phyloP scores from a whole-genome alignment of 23 red algal genomes.

The Gracilaria vermiculophylla region DNA sequence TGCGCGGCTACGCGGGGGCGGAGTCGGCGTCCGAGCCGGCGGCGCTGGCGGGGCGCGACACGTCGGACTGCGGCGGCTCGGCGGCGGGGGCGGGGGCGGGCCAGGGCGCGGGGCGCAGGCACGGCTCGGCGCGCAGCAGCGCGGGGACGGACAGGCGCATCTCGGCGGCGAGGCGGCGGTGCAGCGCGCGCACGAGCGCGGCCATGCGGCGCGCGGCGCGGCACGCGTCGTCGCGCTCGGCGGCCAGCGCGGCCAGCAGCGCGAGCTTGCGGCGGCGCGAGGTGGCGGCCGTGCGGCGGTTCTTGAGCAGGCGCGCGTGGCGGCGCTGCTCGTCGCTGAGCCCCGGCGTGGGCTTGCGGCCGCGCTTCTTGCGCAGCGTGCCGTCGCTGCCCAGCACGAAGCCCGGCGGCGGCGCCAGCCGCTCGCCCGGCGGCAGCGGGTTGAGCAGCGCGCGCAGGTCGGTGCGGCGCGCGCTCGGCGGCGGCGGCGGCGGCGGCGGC shows the following conservation, averaged over 20 bases:
- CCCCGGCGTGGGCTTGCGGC: slow-evolving; percentile 44
- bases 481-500: not conserved
- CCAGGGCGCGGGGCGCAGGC: not conserved
- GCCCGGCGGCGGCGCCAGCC: not conserved
- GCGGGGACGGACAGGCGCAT: not conserved
- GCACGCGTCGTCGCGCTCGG: slow-evolving; percentile 12
- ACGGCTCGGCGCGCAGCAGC: not conserved
- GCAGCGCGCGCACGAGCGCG: not conserved
- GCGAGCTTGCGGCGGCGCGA: slow-evolving; percentile 50
- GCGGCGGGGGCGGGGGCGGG: not conserved
- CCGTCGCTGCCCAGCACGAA: slow-evolving; percentile 44
- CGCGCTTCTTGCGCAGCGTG: slow-evolving; percentile 40
- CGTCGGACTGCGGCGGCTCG: not conserved
- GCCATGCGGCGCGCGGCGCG: not conserved
- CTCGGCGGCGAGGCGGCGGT: not conserved
- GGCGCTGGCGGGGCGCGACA: not conserved
- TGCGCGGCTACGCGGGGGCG: too few relatives aligned
- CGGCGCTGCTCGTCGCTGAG: slow-evolving; percentile 45
- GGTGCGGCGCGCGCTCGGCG: not conserved
- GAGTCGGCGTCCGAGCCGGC: slow-evolving; percentile 6
- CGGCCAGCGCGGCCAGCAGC: not conserved
- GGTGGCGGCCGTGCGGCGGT: slow-evolving; percentile 53
- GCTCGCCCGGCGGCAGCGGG: not conserved
- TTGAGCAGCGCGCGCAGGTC: slow-evolving; percentile 33
- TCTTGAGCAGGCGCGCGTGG: slow-evolving; percentile 47